Evolutionary conservation across 2,329 filamentous ascomycete genomes (phyloP).

Genomic region (Colletotrichum tofieldiae): DNA sequence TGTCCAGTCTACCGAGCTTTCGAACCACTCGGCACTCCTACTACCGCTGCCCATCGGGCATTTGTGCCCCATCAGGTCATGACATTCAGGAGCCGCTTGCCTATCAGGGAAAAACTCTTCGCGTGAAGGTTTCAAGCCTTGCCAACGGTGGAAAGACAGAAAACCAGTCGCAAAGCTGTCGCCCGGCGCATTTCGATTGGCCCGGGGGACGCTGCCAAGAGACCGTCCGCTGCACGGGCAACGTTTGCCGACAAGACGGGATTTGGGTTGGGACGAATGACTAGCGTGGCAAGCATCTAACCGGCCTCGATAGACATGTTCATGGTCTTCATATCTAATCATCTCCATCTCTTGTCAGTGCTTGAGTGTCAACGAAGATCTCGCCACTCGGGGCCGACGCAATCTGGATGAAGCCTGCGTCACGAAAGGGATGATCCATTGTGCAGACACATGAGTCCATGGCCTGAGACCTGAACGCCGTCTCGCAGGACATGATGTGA

Average conservation of each 20-base stretch:
- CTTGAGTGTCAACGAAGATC: slow-evolving; percentile 6
- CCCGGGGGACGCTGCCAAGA: not conserved
- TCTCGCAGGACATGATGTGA: not conserved
- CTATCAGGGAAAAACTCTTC: not conserved
- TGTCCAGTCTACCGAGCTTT: not conserved
- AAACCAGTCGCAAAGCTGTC: not conserved
- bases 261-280: slow-evolving; percentile 27
- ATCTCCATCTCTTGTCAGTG: not conserved
- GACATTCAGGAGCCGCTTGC: slow-evolving; percentile 3
- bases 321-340: not conserved
- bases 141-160: slow-evolving; percentile 5
- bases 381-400: slow-evolving; percentile 16
- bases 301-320: slow-evolving; percentile 1
- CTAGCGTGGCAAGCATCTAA: slow-evolving; percentile 21
- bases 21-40: not conserved
- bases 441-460: slow-evolving; percentile 1
- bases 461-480: slow-evolving; percentile 9
- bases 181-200: not conserved
- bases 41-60: not conserved
- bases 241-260: slow-evolving; percentile 2
- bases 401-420: slow-evolving; percentile 15
- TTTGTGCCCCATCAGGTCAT: not conserved
- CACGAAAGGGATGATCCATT: not conserved
- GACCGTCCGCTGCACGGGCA: slow-evolving; percentile 23
- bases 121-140: not conserved